These are phyloP conservation scores for Pichia sp. DNA, from an alignment of 1,139 yeast genomes.

Conservation along the genomic window DNA sequence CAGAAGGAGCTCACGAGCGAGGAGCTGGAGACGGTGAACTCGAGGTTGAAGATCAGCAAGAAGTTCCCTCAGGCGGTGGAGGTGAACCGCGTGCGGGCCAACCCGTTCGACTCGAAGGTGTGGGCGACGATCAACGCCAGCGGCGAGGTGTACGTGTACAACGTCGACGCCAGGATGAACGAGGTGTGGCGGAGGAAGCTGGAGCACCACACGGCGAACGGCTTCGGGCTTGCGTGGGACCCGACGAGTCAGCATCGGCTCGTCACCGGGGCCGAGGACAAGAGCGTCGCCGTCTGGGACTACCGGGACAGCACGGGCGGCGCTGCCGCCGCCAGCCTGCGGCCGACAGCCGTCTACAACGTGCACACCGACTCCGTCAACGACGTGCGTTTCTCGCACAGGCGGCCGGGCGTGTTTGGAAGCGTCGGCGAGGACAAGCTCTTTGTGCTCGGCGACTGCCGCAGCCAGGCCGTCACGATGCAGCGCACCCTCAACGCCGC, in stretches of 20 bases:
- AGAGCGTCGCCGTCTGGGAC: constrained; percentile 57
- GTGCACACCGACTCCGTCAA: constrained; percentile 59
- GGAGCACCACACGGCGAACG: constrained; percentile 59
- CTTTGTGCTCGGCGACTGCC: constrained; percentile 42
- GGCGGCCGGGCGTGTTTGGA: constrained; percentile 50
- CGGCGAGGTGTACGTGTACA: constrained; percentile 71
- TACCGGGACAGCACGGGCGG: constrained; percentile 23
- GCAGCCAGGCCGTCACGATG: constrained; percentile 32
- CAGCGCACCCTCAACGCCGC: constrained; percentile 35
- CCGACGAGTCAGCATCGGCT: constrained; percentile 44
- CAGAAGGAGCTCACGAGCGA: constrained; percentile 27
- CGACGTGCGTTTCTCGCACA: constrained; percentile 67
- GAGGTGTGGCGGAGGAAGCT: constrained; percentile 26
- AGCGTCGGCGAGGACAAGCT: constrained; percentile 66
- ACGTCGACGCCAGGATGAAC: constrained; percentile 31
- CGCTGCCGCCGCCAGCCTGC: constrained; percentile 9
- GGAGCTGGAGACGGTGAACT: constrained; percentile 36
- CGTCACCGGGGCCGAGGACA: constrained; percentile 62
- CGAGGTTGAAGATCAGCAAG: constrained; percentile 60
- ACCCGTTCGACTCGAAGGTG: constrained; percentile 65
- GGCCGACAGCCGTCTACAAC: constrained; percentile 32
- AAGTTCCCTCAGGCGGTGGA: constrained; percentile 43
- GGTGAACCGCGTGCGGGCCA: constrained; percentile 74
- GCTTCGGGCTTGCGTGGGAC: constrained; percentile 72
- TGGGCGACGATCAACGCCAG: constrained; percentile 76